Percentiles rank a stretch among this genome's conserved stretches.
Conservation (phyloP, 1,284 basidiomycete species). For the Tilletia walkeri region DNA sequence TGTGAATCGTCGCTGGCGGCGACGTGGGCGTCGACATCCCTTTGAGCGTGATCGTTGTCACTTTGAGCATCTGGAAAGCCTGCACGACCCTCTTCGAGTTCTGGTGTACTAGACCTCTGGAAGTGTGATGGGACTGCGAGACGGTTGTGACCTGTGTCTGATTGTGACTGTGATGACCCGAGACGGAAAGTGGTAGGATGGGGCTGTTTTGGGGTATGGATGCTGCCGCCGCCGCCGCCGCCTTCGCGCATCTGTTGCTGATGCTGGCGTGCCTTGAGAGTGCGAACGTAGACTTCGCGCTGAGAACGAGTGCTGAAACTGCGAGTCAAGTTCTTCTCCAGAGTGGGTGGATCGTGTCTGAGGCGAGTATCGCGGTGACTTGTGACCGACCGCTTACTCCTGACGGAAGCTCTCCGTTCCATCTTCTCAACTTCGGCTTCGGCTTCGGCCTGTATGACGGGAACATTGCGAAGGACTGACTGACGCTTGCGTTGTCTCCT, state of each 20-base stretch:
- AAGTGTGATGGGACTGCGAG: not conserved
- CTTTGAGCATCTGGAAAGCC: not conserved
- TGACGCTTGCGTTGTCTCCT: not conserved
- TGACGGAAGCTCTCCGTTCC: not conserved
- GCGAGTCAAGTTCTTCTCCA: not conserved
- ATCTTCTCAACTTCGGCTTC: not conserved
- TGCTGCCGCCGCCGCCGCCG: not conserved
- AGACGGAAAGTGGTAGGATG: slow-evolving; percentile 1
- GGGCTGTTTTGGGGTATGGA: not conserved
- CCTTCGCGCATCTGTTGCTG: not conserved
- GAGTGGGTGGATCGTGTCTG: not conserved
- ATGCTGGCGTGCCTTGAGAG: not conserved
- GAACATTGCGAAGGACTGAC: slow-evolving; percentile 12
- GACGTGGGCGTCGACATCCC: not conserved
- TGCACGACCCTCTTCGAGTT: slow-evolving; percentile 1
- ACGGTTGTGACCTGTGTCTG: not conserved
- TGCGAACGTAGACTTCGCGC: not conserved
- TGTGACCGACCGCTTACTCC: not conserved
- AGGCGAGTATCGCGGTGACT: not conserved
- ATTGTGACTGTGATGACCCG: not conserved
- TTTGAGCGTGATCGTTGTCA: not conserved
- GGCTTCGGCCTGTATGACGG: slow-evolving; percentile 12
- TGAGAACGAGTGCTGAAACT: slow-evolving; percentile 7
- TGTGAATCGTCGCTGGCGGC: not conserved
- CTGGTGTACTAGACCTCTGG: not conserved